These are phyloP conservation scores for Leucosporidium creatinivorum DNA, from an alignment of 768 basidiomycete species.

Conservation along the genomic window DNA sequence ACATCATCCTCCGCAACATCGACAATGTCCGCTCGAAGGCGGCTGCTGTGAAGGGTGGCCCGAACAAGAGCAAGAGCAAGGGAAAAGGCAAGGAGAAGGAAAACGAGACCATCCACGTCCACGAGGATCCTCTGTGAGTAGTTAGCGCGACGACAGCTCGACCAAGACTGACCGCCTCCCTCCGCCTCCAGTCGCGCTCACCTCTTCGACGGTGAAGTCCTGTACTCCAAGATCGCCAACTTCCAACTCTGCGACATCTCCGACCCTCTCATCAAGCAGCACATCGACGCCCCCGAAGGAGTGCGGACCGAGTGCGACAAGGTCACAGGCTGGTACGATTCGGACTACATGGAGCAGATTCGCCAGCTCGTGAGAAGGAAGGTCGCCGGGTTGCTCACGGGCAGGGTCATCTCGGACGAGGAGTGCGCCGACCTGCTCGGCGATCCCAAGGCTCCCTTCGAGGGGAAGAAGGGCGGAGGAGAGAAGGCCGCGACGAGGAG, in stretches of 20 bases:
- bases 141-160: not conserved
- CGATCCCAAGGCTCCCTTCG: not conserved
- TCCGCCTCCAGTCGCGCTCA: constrained; percentile 55
- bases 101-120: not conserved
- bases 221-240: constrained; percentile 78
- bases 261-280: constrained; percentile 71
- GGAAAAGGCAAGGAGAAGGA: not conserved
- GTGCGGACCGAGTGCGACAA: constrained; percentile 61
- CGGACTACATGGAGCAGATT: constrained; percentile 69
- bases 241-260: constrained; percentile 90
- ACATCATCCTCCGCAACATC: constrained; percentile 80
- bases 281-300: constrained; percentile 68
- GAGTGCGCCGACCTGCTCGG: constrained; percentile 8
- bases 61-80: constrained; percentile 9
- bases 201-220: constrained; percentile 75
- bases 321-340: constrained; percentile 85
- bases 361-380: constrained; percentile 78
- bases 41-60: not conserved
- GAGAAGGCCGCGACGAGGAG: not conserved
- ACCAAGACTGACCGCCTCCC: not conserved
- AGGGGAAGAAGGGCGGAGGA: not conserved
- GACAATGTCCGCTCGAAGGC: constrained; percentile 22
- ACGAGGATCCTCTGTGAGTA: not conserved
- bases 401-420: constrained; percentile 49
- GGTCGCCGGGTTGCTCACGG: constrained; percentile 63